These are phyloP conservation scores for Aspergillus flavus DNA, from an alignment of 2,329 filamentous ascomycete species.

Conservation along the genomic window DNA sequence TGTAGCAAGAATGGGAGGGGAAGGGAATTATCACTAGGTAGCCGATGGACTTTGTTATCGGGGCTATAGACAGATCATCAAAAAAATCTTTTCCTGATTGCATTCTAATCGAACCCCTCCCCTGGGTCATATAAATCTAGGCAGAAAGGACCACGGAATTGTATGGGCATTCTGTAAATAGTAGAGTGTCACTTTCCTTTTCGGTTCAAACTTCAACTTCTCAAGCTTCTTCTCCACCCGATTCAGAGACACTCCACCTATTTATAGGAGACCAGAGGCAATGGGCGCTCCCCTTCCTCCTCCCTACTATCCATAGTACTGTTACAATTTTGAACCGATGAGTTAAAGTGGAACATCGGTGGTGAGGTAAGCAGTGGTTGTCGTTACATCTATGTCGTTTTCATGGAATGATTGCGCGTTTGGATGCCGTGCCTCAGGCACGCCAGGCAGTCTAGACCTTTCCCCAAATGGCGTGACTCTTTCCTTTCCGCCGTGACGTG, in stretches of 20 bases:
- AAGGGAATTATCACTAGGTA: neutral
- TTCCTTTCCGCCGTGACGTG: conserved; percentile 5
- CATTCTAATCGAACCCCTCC: neutral
- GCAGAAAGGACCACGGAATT: neutral
- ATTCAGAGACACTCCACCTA: conserved; percentile 10
- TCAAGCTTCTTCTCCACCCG: conserved; percentile 6
- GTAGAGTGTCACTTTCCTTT: neutral
- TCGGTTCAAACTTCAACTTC: neutral
- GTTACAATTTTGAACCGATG: neutral
- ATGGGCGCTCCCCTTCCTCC: neutral
- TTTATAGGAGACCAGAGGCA: conserved; percentile 7
- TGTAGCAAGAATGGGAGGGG: neutral
- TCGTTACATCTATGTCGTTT: conserved; percentile 5
- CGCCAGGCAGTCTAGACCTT: conserved; percentile 18
- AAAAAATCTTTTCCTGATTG: neutral
- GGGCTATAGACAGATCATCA: neutral
- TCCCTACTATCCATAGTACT: neutral
- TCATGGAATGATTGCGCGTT: conserved; percentile 2
- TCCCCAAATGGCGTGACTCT: conserved; percentile 11
- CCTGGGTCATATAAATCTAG: neutral
- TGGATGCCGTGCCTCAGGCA: conserved; percentile 6
- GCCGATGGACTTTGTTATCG: neutral
- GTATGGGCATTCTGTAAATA: neutral
- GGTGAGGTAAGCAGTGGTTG: conserved; percentile 14
- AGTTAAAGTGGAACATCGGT: conserved; percentile 1